Evolutionary conservation across 495 filamentous ascomycete genomes (phyloP).

Genomic region (Xeromyces bisporus): DNA sequence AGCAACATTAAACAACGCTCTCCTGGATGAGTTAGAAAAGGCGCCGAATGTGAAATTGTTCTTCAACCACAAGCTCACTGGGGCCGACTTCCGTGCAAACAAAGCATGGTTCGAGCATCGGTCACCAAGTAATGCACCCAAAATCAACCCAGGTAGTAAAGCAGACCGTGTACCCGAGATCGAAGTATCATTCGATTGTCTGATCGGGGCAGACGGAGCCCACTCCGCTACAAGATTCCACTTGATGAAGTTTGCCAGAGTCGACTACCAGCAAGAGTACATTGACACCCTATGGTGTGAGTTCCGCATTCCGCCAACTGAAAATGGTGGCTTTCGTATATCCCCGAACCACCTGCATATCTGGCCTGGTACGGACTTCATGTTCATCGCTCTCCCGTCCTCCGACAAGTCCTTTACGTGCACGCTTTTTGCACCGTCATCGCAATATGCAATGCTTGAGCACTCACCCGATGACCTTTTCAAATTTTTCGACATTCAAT

Average conservation of each 20-base stretch:
- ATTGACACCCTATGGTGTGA: conserved; percentile 97
- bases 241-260: conserved; percentile 79
- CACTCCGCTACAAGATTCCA: conserved; percentile 81
- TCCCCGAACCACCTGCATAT: conserved; percentile 91
- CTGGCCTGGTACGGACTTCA: conserved; percentile 81
- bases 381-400: conserved; percentile 96
- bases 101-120: conserved; percentile 74
- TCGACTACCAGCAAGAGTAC: conserved; percentile 88
- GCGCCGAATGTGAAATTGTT: conserved; percentile 76
- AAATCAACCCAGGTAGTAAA: conserved; percentile 11
- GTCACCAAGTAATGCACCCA: conserved; percentile 16
- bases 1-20: conserved; percentile 61
- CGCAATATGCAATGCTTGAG: conserved; percentile 35
- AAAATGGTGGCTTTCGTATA: conserved; percentile 47
- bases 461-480: conserved; percentile 37
- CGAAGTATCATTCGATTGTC: conserved; percentile 69
- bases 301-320: conserved; percentile 56
- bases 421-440: conserved; percentile 70
- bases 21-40: conserved; percentile 69
- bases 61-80: conserved; percentile 83
- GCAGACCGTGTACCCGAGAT: conserved; percentile 37
- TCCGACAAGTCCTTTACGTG: conserved; percentile 85
- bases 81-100: conserved; percentile 60
- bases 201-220: conserved; percentile 92
- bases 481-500: conserved; percentile 58